These are phyloP conservation scores for Pseudomicrostroma phylloplanum DNA, from an alignment of 1,284 basidiomycete genomes.

Conservation along the genomic window DNA sequence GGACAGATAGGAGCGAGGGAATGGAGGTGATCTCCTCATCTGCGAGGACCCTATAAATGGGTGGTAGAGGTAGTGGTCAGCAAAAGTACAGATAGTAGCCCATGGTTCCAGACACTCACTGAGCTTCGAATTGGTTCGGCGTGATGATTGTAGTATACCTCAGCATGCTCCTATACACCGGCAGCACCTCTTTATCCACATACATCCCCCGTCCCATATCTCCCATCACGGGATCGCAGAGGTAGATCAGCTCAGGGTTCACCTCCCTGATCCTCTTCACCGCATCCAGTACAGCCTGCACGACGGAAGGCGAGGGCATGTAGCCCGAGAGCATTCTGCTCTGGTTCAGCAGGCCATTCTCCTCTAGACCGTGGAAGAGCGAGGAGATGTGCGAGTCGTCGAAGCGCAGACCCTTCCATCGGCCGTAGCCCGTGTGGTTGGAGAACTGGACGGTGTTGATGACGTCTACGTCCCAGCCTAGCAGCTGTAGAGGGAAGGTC, in stretches of 20 bases:
- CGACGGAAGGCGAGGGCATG: conserved; percentile 74
- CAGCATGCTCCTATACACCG: conserved; percentile 75
- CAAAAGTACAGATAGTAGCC: no score
- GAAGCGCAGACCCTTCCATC: conserved; percentile 52
- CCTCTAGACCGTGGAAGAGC: conserved; percentile 44
- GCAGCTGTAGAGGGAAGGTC: conserved; percentile 85
- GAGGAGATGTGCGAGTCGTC: conserved; percentile 51
- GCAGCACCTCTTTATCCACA: conserved; percentile 78
- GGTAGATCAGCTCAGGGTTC: conserved; percentile 66
- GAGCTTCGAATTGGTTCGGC: conserved; percentile 96
- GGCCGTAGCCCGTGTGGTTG: conserved; percentile 76
- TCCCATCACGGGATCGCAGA: conserved; percentile 69
- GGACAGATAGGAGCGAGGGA: conserved; percentile 63
- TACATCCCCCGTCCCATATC: conserved; percentile 59
- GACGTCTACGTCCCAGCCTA: conserved; percentile 94
- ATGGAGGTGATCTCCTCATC: conserved; percentile 60
- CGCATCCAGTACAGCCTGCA: conserved; percentile 63
- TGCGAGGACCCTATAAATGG: conserved; percentile 5
- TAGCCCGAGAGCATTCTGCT: conserved; percentile 60
- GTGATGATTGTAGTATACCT: conserved; percentile 80
- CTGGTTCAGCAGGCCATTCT: conserved; percentile 39
- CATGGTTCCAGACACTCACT: conserved; percentile 59
- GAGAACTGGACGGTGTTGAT: conserved; percentile 83
- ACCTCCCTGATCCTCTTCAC: conserved; percentile 60
- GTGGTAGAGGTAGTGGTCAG: conserved; percentile 59